These are phyloP conservation scores for Mucor mucedo DNA, from an alignment of 371 early-diverging fungal species.

Conservation along the genomic window DNA sequence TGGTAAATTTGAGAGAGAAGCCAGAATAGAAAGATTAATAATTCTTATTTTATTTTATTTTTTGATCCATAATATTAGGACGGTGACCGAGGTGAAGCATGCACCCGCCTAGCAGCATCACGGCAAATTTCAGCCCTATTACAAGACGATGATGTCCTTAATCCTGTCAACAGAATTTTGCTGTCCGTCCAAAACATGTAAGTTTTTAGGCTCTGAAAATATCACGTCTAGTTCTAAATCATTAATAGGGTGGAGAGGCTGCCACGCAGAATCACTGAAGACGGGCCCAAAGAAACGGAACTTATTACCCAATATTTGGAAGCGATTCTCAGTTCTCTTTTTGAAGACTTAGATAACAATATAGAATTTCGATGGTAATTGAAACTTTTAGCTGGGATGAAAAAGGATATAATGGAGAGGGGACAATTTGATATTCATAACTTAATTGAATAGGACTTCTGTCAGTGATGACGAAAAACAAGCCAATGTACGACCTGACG, in stretches of 20 bases:
- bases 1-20: slow-evolving; percentile 17
- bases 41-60: slow-evolving; percentile 18
- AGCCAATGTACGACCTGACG: slow-evolving; percentile 22
- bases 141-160: slow-evolving; percentile 16
- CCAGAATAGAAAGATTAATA: slow-evolving; percentile 21
- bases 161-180: slow-evolving; percentile 27
- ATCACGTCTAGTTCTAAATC: slow-evolving; percentile 11
- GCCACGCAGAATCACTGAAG: slow-evolving; percentile 19
- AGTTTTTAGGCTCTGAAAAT: slow-evolving; percentile 21
- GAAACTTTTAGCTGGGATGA: slow-evolving; percentile 19
- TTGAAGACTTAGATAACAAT: slow-evolving; percentile 29
- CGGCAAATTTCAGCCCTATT: slow-evolving; percentile 24
- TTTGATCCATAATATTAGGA: slow-evolving; percentile 16
- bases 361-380: slow-evolving; percentile 27
- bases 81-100: slow-evolving; percentile 20
- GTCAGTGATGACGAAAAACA: slow-evolving; percentile 29
- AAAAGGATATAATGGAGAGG: slow-evolving; percentile 14
- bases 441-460: slow-evolving; percentile 30
- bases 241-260: slow-evolving; percentile 31
- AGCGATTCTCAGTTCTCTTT: slow-evolving; percentile 29
- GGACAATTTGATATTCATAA: slow-evolving; percentile 18
- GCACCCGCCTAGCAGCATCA: slow-evolving; percentile 24
- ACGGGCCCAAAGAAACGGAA: slow-evolving; percentile 30
- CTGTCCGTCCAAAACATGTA: slow-evolving; percentile 27
- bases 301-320: slow-evolving; percentile 27